Evolutionary conservation across 495 filamentous ascomycete genomes (phyloP), one percentile per base, ranked within the genome.

Genomic region (Trichoderma gamsii): DNA sequence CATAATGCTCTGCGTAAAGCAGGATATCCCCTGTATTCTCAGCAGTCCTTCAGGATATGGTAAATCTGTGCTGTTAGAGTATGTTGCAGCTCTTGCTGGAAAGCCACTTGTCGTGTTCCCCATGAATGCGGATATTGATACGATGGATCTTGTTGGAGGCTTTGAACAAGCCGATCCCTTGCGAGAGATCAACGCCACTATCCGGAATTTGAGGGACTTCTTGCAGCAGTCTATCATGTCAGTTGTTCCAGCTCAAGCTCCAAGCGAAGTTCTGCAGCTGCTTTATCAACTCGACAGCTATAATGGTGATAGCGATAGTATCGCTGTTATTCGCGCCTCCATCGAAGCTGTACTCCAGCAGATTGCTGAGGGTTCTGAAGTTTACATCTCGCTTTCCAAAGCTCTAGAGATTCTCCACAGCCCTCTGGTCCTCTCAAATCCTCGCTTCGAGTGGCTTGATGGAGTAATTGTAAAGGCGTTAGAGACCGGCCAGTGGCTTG

Each of bases 371-470:
- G 64, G 72, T 11, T 74, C 74, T 5, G 73, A 73, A 11, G 70
- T 82, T 1, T 69, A 52, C 6, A 25, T 66, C 16, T 70, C 71
- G 8, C 72, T 84, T 21, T 69, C 75, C 0, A 71, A 74, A 51
- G 73, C 79, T 32, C 67, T 70, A 7, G 73, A 69, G 21, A 68
- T 88, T 65, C 75, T 83, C 29, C 70, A 79, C 49, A 74, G 78
- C 3, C 77, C 83, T 25, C 70, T 82, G 41, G 75, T 76, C 5
- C 77, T 88, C 25, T 85, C 91, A 29, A 82, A 81, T 68, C 92
- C 93, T 68, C 89, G 88, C 3, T 99, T 99, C 76, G 91, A 97
- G 74, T 99, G 96, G 96, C 86, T 95, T 3, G 96, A 98, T 74
- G 94, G 96, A 59, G 84, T 93, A 67, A 87, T 99, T 41, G 89